A percentile compares a stretch with the other conserved stretches of the same genome.
Evolutionary conservation across 2,329 filamentous ascomycete species (phyloP).

Genomic region (Epichloe uncinata): DNA sequence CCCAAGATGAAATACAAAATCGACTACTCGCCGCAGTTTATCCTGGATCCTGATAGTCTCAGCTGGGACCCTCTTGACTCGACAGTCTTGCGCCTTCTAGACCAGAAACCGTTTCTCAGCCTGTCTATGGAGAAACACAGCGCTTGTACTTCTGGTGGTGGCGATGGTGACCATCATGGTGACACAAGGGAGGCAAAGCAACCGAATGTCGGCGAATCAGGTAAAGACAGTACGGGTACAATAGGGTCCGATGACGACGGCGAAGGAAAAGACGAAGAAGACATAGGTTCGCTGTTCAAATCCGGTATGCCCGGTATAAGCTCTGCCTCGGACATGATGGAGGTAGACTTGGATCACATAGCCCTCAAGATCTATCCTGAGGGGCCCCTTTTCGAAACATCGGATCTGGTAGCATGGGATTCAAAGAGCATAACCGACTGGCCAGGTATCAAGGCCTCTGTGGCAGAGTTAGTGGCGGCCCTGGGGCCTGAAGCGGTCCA

Average conservation of each 20-base stretch:
- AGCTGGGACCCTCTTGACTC: conserved; percentile 48
- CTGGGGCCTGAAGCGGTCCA: conserved; percentile 47
- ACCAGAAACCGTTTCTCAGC: conserved; percentile 43
- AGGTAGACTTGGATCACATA: conserved; percentile 46
- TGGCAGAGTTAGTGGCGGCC: conserved; percentile 55
- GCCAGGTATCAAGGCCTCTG: conserved; percentile 42
- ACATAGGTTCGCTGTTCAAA: conserved; percentile 34
- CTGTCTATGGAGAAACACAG: conserved; percentile 23
- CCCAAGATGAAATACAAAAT: conserved; percentile 79
- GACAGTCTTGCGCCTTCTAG: conserved; percentile 33
- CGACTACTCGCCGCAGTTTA: conserved; percentile 60
- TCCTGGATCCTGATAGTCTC: conserved; percentile 56
- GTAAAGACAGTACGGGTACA: conserved; percentile 2
- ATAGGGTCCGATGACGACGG: neutral
- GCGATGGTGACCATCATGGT: neutral
- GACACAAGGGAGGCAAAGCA: neutral
- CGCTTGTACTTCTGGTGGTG: neutral
- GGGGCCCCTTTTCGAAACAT: conserved; percentile 26
- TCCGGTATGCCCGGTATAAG: conserved; percentile 56
- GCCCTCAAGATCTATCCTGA: conserved; percentile 33
- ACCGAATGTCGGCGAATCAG: neutral
- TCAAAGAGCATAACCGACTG: conserved; percentile 34
- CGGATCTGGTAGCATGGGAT: conserved; percentile 48
- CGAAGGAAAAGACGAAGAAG: conserved; percentile 12
- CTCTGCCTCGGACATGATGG: conserved; percentile 36